Base-by-base conservation (phyloP, 495 filamentous ascomycete species). In the Penicillium goetzii region DNA sequence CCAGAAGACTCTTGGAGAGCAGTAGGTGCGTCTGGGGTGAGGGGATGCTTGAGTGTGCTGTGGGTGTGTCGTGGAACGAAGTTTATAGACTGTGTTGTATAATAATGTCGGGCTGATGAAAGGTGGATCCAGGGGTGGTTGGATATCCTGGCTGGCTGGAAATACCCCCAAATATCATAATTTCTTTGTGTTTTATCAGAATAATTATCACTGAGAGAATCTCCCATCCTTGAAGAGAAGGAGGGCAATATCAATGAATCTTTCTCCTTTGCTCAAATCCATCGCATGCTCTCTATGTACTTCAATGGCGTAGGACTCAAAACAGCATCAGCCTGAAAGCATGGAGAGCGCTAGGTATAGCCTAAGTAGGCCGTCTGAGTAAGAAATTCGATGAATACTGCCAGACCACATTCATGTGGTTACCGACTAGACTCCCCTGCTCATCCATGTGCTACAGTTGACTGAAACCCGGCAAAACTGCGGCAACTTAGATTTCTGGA, bases 1-100 rank as follows among this genome's bases (percentile, higher is more conserved):
- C 14, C 60, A 67, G 53, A 56, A 63, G 60, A 60, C 61, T 63
- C 50, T 67, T 14, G 54, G 55, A 17, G 50, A 65, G 56, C 55
- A 68, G 56, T 65, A 63, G 54, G 33, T 58, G 26, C 23, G 56
- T 36, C 14, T 3, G n/a, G 21, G 25, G 25, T 17, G 36, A 28
- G 34, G 12, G 15, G 26, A 2, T 26, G 21, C 12, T 55, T 5
- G 25, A 55, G 17, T 34, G 19, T 53, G n/a, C 3, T 33, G 52
- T 55, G 8, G 50, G 12, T 23, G 50, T 33, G 12, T 53, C 4
- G 23, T 53, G 30, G 30, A 21, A 36, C 15, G 32, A 30, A 52
- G 49, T 2, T 12, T 36, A 33, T 55, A 55, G 30, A 55, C 25
- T 9, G 52, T 36, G 28, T 55, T 55, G 52, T 55, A 55, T 55